Base-by-base conservation (phyloP, 2,329 filamentous ascomycete genomes). In the Zymoseptoria brevis region DNA sequence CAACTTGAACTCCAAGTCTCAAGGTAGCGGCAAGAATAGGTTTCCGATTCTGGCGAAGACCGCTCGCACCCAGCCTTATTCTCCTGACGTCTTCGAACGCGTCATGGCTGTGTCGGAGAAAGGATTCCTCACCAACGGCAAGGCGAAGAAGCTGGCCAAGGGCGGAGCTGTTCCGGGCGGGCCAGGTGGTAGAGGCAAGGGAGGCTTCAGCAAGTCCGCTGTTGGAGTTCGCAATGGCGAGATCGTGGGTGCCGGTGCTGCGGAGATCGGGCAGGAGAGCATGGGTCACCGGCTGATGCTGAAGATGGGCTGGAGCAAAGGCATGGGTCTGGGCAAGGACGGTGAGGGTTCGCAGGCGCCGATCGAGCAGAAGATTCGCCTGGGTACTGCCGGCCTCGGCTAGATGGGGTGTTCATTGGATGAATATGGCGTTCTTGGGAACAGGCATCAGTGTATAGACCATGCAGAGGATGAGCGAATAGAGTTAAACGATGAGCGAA, bases 261-360 rank as follows among this genome's bases (percentile, higher is more conserved):
- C 91, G 9, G 92, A 96, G 72, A 80, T 99, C 30, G 89, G 89
- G 1, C 78, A 80, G 4, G 88, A 88, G 56, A 97, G 96, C 72
- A 90, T 85, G 65, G 94, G 94, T 9, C 83, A 90, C 55, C 84
- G 85, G 2, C 89, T 99, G 85, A 76, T 99, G 64, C 90, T 96
- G 76, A 97, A 94, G 76, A 97, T 97, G 94, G 94, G 94, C 3
- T 99, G 94, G 92, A 88, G 83, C 62, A 87, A 81, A 56, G 94
- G 94, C 4, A 96, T 87, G 70, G 89, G 88, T 1, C 80, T 99
- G 0, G 94, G 94, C 56, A 84, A 89, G 9, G 71, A 79, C 1
- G 86, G 95, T 63, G 96, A 95, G 73, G 94, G 94, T 30, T 94
- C 96, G 56, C 75, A 96, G 64, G 84, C 90, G 62, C 93, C 93